phyloP scores from a whole-genome alignment of 257 asterid genomes.

The Craterostigma plantagineum region DNA sequence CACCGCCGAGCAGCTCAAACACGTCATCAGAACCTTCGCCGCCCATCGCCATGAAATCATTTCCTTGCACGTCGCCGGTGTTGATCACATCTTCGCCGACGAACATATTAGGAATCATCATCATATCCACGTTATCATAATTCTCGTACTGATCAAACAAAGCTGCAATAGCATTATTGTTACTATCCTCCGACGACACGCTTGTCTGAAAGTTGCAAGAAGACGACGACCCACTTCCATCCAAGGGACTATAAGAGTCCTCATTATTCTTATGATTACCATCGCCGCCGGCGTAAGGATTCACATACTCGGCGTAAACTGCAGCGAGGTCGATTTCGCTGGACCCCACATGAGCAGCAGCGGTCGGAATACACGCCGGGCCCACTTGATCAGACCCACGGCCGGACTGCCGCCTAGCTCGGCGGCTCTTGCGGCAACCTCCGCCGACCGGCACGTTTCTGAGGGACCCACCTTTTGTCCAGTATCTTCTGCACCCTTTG shows the following conservation, averaged over 20 bases:
- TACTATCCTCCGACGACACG: slow-evolving; percentile 9
- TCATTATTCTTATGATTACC: no score
- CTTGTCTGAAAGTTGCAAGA: slow-evolving; percentile 15
- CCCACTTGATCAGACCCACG: not conserved
- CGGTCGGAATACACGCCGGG: not conserved
- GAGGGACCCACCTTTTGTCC: slow-evolving; percentile 84
- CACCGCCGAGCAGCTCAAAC: slow-evolving; percentile 22
- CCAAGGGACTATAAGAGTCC: slow-evolving; percentile 29
- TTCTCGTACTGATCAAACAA: no score
- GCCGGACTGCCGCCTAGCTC: slow-evolving; percentile 14
- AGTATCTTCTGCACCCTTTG: slow-evolving; percentile 58
- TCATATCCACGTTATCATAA: not conserved
- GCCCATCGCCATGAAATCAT: slow-evolving; percentile 15
- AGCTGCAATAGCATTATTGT: not conserved
- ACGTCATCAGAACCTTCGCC: slow-evolving; percentile 15
- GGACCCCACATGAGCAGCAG: slow-evolving; percentile 11
- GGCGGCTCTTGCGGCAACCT: slow-evolving; percentile 59
- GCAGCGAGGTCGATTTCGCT: slow-evolving; percentile 54
- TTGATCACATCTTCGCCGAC: slow-evolving; percentile 10
- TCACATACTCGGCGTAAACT: slow-evolving; percentile 55
- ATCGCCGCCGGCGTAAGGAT: slow-evolving; percentile 13
- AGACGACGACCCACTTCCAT: slow-evolving; percentile 18
- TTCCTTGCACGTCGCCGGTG: slow-evolving; percentile 8
- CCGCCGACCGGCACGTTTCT: slow-evolving; percentile 70
- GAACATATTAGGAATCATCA: slow-evolving; percentile 12